A percentile compares a stretch with the other conserved stretches of the same genome.
phyloP scores from a whole-genome alignment of 108 stramenopile genomes.

The Mayamaea pseudoterrestris region DNA sequence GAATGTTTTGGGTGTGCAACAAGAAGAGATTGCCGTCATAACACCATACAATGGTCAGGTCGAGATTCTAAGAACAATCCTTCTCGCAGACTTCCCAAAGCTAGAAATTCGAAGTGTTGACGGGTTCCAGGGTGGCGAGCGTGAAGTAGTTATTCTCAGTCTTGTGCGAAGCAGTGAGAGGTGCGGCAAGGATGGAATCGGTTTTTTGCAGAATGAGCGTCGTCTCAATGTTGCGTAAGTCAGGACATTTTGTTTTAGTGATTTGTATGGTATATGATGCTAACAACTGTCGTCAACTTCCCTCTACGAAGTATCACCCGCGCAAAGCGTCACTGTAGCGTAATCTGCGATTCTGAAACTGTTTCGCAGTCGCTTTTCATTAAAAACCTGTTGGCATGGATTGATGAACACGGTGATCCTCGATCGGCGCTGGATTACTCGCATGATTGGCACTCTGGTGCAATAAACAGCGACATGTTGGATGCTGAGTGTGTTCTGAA shows the following conservation, averaged over 20 bases:
- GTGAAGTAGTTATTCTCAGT: slow-evolving; percentile 92
- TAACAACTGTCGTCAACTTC: no score
- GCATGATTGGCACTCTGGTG: slow-evolving; percentile 1
- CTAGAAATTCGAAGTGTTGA: slow-evolving; percentile 94
- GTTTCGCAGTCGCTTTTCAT: slow-evolving; percentile 62
- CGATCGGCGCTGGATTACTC: slow-evolving; percentile 55
- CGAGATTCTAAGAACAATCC: slow-evolving; percentile 47
- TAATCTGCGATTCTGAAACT: slow-evolving; percentile 81
- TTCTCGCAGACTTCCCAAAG: slow-evolving; percentile 42
- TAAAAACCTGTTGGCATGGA: slow-evolving; percentile 53
- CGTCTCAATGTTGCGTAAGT: slow-evolving; percentile 78
- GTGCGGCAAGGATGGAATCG: slow-evolving; percentile 72
- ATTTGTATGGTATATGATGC: no score
- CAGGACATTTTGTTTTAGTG: no score
- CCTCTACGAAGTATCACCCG: no score
- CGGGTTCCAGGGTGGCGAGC: slow-evolving; percentile 98
- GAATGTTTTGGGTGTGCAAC: slow-evolving; percentile 41
- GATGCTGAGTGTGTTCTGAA: no score
- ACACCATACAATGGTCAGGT: slow-evolving; percentile 99
- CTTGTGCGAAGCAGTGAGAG: slow-evolving; percentile 84
- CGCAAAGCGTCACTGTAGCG: slow-evolving; percentile 72
- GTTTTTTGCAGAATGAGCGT: slow-evolving; percentile 89
- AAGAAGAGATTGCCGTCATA: slow-evolving; percentile 87
- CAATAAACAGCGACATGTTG: neutral
- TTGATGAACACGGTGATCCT: slow-evolving; percentile 64